Base-by-base conservation (phyloP, 2,329 filamentous ascomycete species). In the Diaporthe citrichinensis region DNA sequence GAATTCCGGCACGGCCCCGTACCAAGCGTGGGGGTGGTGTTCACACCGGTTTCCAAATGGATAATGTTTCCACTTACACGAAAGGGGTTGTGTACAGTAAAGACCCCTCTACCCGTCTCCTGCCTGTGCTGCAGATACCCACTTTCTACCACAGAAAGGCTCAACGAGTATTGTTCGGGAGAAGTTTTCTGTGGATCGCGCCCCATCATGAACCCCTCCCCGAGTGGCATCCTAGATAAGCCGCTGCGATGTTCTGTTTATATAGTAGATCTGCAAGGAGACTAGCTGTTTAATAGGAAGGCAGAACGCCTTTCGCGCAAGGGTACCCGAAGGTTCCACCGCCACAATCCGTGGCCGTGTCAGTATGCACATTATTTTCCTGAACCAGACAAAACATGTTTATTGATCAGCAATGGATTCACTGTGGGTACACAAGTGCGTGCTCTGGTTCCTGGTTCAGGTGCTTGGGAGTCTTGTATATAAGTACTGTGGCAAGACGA, bases 341-440 rank as follows among this genome's bases (percentile, higher is more conserved):
- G 44, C 62, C 62, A 67, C 44, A 68, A 51, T 53, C 62, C 62
- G 62, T 51, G 31, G 46, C 20, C 7, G 14, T 34, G 20, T n/a
- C n/a, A n/a, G n/a, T 68, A 25, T 53, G 28, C 44, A 53, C 8
- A 25, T n/a, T 34, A n/a, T 20, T 51, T 49, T 51, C 20, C 44
- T 25, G 44, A 68, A 68, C 62, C 44, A 68, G 62, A 68, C 46
- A 68, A 39, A 53, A 68, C 20, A 51, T 53, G 62, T 53, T 68
- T 25, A 68, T 68, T 68, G 62, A 49, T 53, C 46, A 68, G 62
- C 44, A 25, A 49, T 39, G 31, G 20, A 10, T 36, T 51, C 28
- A 49, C 46, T 65, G 41, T n/a, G 61, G 28, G 44, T 36, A 67
- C 62, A 25, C 28, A 39, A 36, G 62, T 25, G 44, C 31, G 62